Evolutionary conservation across 306 rosid genomes (phyloP).

Genomic region (Hippophae tibetana): DNA sequence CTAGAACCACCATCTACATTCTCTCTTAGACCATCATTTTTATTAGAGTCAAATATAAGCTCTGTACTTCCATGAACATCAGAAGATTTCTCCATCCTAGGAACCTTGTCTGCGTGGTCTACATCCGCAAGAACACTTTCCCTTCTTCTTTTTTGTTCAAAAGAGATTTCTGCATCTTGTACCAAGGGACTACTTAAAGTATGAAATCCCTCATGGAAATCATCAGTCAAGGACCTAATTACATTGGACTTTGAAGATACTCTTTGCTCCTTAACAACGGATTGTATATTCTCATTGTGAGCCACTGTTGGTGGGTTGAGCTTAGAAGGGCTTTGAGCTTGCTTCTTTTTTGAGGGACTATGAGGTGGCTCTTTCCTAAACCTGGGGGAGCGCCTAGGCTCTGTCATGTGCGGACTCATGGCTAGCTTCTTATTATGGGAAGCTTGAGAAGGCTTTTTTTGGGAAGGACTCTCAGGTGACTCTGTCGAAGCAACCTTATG

Average conservation of each 20-base stretch:
- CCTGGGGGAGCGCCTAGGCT: conserved; percentile 23
- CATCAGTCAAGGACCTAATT: conserved; percentile 23
- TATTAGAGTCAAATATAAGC: conserved; percentile 18
- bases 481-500: conserved; percentile 3
- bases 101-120: conserved; percentile 20
- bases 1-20: conserved; percentile 27
- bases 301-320: conserved; percentile 24
- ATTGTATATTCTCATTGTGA: conserved; percentile 15
- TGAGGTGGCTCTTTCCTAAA: conserved; percentile 2
- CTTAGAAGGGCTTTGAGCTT: conserved; percentile 24
- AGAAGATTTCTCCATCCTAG: conserved; percentile 27
- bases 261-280: conserved; percentile 11
- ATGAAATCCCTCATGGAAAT: conserved; percentile 17
- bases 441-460: conserved; percentile 23
- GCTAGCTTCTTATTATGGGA: conserved; percentile 17
- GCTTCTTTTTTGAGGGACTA: conserved; percentile 17
- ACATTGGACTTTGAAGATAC: conserved; percentile 24
- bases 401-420: too few relatives aligned
- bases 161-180: conserved; percentile 28
- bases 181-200: conserved; percentile 21
- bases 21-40: conserved; percentile 24
- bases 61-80: conserved; percentile 29
- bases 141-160: conserved; percentile 49
- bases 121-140: conserved; percentile 25
- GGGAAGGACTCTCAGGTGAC: conserved; percentile 23